Conservation (phyloP, 805 yeast species). For the Lachancea sp. region DNA sequence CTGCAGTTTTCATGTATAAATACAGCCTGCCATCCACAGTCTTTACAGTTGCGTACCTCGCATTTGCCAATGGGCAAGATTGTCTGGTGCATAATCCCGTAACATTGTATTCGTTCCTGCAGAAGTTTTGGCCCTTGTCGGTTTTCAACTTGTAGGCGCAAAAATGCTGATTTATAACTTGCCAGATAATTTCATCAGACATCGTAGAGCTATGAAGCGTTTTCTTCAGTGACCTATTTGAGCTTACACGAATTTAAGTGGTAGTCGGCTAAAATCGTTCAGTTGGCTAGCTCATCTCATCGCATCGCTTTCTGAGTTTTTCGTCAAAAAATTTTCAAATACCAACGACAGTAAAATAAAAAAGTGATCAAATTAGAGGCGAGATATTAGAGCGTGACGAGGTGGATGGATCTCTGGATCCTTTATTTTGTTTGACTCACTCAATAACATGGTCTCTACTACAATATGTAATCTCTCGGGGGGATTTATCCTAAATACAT, state of each 20-base stretch:
- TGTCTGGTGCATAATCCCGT: conserved; percentile 89
- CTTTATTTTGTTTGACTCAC: too few relatives aligned
- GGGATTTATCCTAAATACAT: too few relatives aligned
- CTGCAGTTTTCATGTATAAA: conserved; percentile 93
- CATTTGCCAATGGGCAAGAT: conserved; percentile 94
- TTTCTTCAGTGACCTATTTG: too few relatives aligned
- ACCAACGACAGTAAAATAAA: conserved; percentile 2
- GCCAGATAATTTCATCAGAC: conserved; percentile 92
- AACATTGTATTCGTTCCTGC: conserved; percentile 94
- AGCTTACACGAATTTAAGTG: too few relatives aligned
- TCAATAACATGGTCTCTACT: too few relatives aligned
- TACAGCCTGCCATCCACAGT: conserved; percentile 73
- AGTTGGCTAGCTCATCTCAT: conserved; percentile 19
- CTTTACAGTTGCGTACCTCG: conserved; percentile 83
- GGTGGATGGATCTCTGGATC: too few relatives aligned
- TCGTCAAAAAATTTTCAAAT: conserved; percentile 12
- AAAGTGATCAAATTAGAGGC: neutral
- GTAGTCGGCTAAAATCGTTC: too few relatives aligned
- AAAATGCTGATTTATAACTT: conserved; percentile 88
- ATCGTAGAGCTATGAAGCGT: conserved; percentile 20
- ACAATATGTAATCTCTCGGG: too few relatives aligned
- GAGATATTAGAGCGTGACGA: too few relatives aligned
- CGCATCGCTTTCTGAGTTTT: conserved; percentile 15
- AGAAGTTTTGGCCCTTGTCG: conserved; percentile 82
- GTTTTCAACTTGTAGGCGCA: conserved; percentile 92